Conservation (phyloP, 768 basidiomycete species). For the Mrakia blollopis region DNA sequence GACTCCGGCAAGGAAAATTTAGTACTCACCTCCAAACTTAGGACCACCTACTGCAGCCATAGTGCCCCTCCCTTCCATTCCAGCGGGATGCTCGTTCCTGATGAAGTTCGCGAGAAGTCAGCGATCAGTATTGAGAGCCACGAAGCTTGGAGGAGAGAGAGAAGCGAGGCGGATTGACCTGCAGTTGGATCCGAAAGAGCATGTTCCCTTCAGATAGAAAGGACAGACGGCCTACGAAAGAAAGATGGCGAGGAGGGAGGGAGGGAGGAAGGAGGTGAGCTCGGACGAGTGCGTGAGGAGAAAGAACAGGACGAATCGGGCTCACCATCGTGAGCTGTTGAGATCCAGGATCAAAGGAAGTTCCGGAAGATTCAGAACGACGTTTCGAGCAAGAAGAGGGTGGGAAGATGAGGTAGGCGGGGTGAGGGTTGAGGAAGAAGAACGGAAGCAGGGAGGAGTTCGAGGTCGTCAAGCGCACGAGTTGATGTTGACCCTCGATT, state of each 20-base stretch:
- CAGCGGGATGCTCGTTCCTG: slow-evolving; percentile 26
- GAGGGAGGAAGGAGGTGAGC: background rate
- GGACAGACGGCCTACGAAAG: slow-evolving; percentile 11
- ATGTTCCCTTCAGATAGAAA: slow-evolving; percentile 26
- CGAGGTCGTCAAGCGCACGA: background rate
- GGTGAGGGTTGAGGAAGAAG: background rate
- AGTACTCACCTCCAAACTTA: background rate
- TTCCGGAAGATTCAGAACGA: background rate
- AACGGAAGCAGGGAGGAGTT: background rate
- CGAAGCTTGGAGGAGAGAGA: background rate
- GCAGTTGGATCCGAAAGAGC: slow-evolving; percentile 18
- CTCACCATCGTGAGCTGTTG: background rate
- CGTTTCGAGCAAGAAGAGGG: background rate
- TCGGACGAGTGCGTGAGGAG: background rate
- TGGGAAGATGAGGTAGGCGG: background rate
- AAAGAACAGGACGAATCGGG: background rate
- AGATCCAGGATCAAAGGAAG: background rate
- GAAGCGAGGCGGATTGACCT: background rate
- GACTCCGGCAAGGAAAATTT: background rate
- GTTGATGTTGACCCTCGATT: no score
- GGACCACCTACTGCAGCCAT: slow-evolving; percentile 5
- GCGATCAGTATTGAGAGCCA: background rate
- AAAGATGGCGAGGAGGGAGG: background rate
- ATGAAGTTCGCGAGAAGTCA: background rate
- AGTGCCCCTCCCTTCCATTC: slow-evolving; percentile 17